phyloP scores from a whole-genome alignment of 345 rosid genomes.

The Eucalyptus brandiana region DNA sequence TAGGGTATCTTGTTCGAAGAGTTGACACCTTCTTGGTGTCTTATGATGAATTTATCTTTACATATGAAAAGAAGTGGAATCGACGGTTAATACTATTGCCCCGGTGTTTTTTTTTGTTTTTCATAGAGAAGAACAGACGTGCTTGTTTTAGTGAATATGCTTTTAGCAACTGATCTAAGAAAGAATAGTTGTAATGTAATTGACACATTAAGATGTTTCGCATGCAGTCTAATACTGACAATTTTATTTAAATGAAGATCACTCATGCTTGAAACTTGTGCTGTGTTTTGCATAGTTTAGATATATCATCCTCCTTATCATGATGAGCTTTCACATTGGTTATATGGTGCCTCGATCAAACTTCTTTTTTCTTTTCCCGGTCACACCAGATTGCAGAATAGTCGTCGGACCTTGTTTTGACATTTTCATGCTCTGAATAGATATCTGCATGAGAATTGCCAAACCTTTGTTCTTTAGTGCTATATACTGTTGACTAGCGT shows the following conservation, averaged over 20 bases:
- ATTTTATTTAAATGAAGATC: not conserved
- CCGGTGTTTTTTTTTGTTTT: not conserved
- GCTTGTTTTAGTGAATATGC: not conserved
- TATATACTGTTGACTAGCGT: not conserved
- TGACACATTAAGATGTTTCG: not conserved
- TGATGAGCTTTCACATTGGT: not conserved
- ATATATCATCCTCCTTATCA: not conserved
- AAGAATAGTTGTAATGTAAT: not conserved
- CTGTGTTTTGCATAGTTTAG: not conserved
- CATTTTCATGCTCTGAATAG: not conserved
- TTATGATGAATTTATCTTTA: not conserved
- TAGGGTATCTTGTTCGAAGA: not conserved
- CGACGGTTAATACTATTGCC: not conserved
- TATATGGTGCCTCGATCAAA: not conserved
- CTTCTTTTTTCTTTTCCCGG: not conserved
- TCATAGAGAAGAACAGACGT: not conserved
- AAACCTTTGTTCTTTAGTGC: not conserved
- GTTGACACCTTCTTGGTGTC: not conserved
- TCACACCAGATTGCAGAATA: not conserved
- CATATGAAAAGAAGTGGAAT: not conserved
- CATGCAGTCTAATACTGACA: not conserved
- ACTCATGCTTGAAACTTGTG: not conserved
- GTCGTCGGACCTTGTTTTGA: not conserved
- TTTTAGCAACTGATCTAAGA: not conserved
- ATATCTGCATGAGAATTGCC: not conserved